A percentile compares a stretch with the other conserved stretches of the same genome.
Evolutionary conservation across 495 filamentous ascomycete genomes (phyloP).

Genomic region (Trichoderma gamsii): DNA sequence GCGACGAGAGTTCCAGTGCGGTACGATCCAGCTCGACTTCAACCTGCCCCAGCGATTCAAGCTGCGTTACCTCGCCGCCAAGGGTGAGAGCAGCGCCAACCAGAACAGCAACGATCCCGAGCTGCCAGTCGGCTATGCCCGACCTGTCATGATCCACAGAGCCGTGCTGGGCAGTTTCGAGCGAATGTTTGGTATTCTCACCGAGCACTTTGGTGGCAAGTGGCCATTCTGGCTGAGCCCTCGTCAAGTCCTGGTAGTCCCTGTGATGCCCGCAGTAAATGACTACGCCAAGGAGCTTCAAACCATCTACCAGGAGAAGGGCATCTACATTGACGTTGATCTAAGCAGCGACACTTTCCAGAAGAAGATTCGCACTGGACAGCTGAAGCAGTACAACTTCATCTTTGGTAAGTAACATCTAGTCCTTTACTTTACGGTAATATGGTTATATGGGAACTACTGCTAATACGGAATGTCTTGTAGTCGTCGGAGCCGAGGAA

Average conservation of each 20-base stretch:
- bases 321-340: constrained; percentile 80
- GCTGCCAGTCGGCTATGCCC: constrained; percentile 63
- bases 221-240: constrained; percentile 98
- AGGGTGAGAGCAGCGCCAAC: constrained; percentile 23
- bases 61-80: constrained; percentile 28
- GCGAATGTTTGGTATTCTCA: constrained; percentile 88
- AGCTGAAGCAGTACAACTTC: constrained; percentile 87
- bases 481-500: constrained; percentile 83
- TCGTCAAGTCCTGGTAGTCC: constrained; percentile 84
- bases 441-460: not conserved
- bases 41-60: constrained; percentile 66
- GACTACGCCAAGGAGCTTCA: constrained; percentile 74
- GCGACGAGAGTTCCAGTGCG: constrained; percentile 64
- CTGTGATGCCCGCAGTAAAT: constrained; percentile 77
- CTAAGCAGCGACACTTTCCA: constrained; percentile 85
- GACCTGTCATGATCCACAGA: constrained; percentile 95
- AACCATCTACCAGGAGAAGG: constrained; percentile 41
- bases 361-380: constrained; percentile 90
- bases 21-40: constrained; percentile 97
- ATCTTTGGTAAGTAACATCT: constrained; percentile 58
- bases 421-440: not conserved
- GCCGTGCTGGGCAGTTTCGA: constrained; percentile 92
- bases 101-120: constrained; percentile 32
- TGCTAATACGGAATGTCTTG: constrained; percentile 17
- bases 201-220: constrained; percentile 92